Percentiles rank a stretch among this genome's conserved stretches.
These are phyloP conservation scores for Fusarium sp. DNA, from an alignment of 2,329 filamentous ascomycete genomes.

Conservation along the genomic window DNA sequence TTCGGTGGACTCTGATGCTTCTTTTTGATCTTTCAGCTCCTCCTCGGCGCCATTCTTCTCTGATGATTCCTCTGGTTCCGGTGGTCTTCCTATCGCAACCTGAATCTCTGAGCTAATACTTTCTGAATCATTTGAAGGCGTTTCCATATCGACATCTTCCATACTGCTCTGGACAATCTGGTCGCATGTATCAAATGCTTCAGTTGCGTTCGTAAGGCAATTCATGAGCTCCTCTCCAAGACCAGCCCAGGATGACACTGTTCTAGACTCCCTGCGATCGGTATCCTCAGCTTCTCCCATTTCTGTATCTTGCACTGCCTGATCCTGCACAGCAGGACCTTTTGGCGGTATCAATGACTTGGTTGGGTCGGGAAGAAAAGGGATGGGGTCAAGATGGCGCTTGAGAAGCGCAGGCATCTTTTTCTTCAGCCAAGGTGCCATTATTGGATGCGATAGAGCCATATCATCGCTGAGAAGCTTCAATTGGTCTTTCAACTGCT, in stretches of 20 bases:
- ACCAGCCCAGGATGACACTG: slow-evolving; percentile 51
- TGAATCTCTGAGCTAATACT: slow-evolving; percentile 29
- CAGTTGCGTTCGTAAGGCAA: slow-evolving; percentile 49
- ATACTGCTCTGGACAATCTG: slow-evolving; percentile 45
- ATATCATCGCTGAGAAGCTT: slow-evolving; percentile 67
- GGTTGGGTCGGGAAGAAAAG: slow-evolving; percentile 70
- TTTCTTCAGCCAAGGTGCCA: slow-evolving; percentile 68
- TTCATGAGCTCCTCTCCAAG: slow-evolving; percentile 54
- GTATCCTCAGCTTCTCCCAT: slow-evolving; percentile 38
- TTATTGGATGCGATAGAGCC: slow-evolving; percentile 70
- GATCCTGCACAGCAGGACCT: slow-evolving; percentile 27
- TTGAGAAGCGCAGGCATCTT: slow-evolving; percentile 65
- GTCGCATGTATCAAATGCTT: slow-evolving; percentile 51
- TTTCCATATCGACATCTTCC: slow-evolving; percentile 47
- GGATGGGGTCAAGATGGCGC: slow-evolving; percentile 71
- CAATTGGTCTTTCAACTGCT: slow-evolving; percentile 70
- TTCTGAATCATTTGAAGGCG: slow-evolving; percentile 32
- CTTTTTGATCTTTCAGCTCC: slow-evolving; percentile 40
- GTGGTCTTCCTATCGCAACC: slow-evolving; percentile 17
- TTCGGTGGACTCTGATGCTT: slow-evolving; percentile 39
- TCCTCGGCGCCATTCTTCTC: slow-evolving; percentile 21
- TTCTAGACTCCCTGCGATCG: slow-evolving; percentile 28
- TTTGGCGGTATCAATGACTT: slow-evolving; percentile 53
- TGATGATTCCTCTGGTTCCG: slow-evolving; percentile 7
- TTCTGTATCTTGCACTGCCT: slow-evolving; percentile 31